phyloP scores from a whole-genome alignment of 75 land plant species.

The Selaginella moellendorffii region DNA sequence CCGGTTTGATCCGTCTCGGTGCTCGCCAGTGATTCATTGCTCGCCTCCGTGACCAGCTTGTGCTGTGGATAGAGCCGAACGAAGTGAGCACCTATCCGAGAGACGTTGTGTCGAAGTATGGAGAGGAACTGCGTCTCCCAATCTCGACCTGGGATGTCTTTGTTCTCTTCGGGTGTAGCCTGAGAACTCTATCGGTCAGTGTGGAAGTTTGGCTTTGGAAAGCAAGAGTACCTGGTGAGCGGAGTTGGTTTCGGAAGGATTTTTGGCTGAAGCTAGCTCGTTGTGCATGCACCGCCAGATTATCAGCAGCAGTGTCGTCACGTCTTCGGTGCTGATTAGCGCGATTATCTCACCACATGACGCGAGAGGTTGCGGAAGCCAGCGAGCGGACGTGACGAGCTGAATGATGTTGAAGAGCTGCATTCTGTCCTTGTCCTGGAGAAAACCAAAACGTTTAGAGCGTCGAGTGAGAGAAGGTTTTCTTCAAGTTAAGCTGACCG shows the following conservation, averaged over 20 bases:
- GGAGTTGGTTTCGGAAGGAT: conserved; percentile 11
- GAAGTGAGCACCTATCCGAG: conserved; percentile 25
- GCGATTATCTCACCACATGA: conserved; percentile 20
- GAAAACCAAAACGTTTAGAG: not conserved
- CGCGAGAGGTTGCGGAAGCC: conserved; percentile 27
- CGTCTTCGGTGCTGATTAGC: conserved; percentile 18
- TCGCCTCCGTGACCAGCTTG: too few species aligned
- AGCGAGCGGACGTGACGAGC: conserved; percentile 16
- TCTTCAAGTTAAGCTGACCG: not conserved
- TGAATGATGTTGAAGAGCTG: conserved; percentile 16
- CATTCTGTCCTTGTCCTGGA: conserved; percentile 15
- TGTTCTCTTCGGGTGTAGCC: conserved; percentile 10
- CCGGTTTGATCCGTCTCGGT: too few species aligned
- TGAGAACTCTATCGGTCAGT: too few species aligned
- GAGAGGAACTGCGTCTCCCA: conserved; percentile 19
- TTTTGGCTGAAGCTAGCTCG: conserved; percentile 18
- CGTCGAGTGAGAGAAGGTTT: not conserved
- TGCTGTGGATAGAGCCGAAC: conserved; percentile 27
- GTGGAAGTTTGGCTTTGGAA: too few species aligned
- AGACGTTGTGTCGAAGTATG: conserved; percentile 21
- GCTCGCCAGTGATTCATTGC: too few species aligned
- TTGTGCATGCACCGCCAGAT: conserved; percentile 32
- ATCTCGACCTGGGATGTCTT: conserved; percentile 16
- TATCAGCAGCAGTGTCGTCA: conserved; percentile 18
- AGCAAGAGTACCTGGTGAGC: conserved; percentile 10